A percentile compares a stretch with the other conserved stretches of the same genome.
Evolutionary conservation across 352 stramenopile genomes (phyloP).

Genomic region (Globisporangium radiosum): DNA sequence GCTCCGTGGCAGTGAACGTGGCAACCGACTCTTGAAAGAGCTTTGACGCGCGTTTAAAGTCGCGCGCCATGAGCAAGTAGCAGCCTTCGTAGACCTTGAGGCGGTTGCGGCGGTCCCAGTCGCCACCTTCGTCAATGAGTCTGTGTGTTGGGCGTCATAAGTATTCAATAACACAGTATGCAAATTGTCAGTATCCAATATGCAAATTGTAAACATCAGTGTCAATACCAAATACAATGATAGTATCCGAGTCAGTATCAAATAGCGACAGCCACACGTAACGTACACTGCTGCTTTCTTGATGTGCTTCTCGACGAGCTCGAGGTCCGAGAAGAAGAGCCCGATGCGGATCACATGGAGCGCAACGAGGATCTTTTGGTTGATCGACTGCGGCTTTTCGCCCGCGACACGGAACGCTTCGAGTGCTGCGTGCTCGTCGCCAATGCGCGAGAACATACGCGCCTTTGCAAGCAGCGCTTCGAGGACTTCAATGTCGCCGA

Average conservation of each 20-base stretch:
- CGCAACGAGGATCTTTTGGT: slow-evolving; percentile 97
- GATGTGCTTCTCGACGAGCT: slow-evolving; percentile 81
- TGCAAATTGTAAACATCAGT: background rate
- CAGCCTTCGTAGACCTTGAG: slow-evolving; percentile 98
- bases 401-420: slow-evolving; percentile 88
- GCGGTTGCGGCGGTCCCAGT: slow-evolving; percentile 98
- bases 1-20: slow-evolving; percentile 97
- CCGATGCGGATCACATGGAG: slow-evolving; percentile 91
- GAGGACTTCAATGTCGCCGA: slow-evolving; percentile 97
- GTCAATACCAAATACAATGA: too few relatives aligned
- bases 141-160: slow-evolving; percentile 12
- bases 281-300: slow-evolving; percentile 80
- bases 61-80: slow-evolving; percentile 88
- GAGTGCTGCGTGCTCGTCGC: slow-evolving; percentile 88
- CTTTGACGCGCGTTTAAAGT: slow-evolving; percentile 91
- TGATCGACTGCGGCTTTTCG: slow-evolving; percentile 93
- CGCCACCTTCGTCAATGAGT: slow-evolving; percentile 92
- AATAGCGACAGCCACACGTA: too few relatives aligned
- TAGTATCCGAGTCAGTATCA: too few relatives aligned
- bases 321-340: slow-evolving; percentile 83
- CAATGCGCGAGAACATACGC: slow-evolving; percentile 91
- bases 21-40: slow-evolving; percentile 96
- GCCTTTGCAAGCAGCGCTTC: slow-evolving; percentile 92
- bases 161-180: too few relatives aligned
- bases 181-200: background rate